These are phyloP conservation scores for Rhododendron ferrugineum DNA, from an alignment of 148 eudicot genomes.

Conservation along the genomic window DNA sequence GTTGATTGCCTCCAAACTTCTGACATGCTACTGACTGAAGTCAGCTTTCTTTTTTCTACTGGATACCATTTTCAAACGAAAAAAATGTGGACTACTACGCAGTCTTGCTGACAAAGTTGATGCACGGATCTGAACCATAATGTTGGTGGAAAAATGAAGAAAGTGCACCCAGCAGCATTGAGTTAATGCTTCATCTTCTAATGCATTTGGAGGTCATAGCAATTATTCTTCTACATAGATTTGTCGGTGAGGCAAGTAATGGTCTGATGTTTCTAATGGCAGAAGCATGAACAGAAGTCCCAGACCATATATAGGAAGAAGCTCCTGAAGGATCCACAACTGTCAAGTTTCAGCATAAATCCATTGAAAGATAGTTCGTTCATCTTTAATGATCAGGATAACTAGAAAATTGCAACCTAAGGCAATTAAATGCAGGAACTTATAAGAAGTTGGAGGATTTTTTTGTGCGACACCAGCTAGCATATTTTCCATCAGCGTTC, in stretches of 20 bases:
- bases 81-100: neutral
- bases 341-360: constrained; percentile 7
- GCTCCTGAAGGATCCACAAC: neutral
- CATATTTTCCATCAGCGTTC: neutral
- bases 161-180: neutral
- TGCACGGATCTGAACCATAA: neutral
- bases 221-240: neutral
- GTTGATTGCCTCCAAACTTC: too few species aligned
- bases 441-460: neutral
- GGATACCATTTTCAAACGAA: too few species aligned
- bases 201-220: neutral
- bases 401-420: constrained; percentile 7
- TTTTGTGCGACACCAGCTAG: neutral
- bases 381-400: constrained; percentile 11
- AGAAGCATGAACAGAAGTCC: constrained; percentile 15
- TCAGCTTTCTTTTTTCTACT: too few species aligned
- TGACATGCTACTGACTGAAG: too few species aligned
- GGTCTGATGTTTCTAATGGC: constrained; percentile 19
- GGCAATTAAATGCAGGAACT: neutral
- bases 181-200: neutral
- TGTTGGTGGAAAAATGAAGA: neutral
- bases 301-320: neutral
- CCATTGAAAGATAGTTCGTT: constrained; percentile 25
- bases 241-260: constrained; percentile 8
- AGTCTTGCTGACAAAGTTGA: neutral